Conservation (phyloP, 495 filamentous ascomycete genomes). For the Lepraria neglecta region DNA sequence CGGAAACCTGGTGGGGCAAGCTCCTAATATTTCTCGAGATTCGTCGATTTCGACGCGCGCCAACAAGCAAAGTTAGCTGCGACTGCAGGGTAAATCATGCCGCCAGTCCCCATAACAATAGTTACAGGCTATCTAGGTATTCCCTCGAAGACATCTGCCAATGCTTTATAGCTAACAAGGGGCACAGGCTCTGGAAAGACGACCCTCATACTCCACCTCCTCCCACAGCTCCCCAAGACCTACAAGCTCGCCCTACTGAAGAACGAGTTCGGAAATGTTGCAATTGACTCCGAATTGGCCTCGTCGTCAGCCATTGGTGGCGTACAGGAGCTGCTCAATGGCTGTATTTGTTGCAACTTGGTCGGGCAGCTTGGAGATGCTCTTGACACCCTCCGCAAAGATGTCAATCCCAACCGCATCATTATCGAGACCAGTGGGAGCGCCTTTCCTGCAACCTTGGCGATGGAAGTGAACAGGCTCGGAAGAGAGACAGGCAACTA, state of each 20-base stretch:
- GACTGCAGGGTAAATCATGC: slow-evolving; percentile 34
- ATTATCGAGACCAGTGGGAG: slow-evolving; percentile 86
- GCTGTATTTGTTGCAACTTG: slow-evolving; percentile 97
- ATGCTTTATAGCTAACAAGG: neutral
- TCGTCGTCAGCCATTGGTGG: slow-evolving; percentile 74
- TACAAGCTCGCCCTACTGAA: slow-evolving; percentile 94
- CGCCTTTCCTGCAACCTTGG: slow-evolving; percentile 83
- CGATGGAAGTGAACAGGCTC: slow-evolving; percentile 88
- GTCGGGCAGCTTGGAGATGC: slow-evolving; percentile 83
- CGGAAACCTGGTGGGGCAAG: slow-evolving; percentile 2
- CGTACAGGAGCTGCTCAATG: slow-evolving; percentile 85
- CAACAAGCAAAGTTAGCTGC: neutral
- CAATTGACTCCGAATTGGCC: slow-evolving; percentile 86
- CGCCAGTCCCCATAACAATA: slow-evolving; percentile 84
- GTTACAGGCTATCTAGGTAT: slow-evolving; percentile 80
- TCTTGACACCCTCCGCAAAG: slow-evolving; percentile 58
- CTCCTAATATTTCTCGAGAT: slow-evolving; percentile 2
- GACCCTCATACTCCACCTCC: slow-evolving; percentile 80
- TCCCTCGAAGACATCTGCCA: neutral
- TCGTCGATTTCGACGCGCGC: neutral
- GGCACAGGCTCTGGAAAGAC: slow-evolving; percentile 72
- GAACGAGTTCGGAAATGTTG: slow-evolving; percentile 95
- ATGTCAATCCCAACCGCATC: slow-evolving; percentile 68
- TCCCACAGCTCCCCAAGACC: slow-evolving; percentile 69
- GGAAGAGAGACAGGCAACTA: slow-evolving; percentile 58